Conservation (phyloP, 495 filamentous ascomycete genomes). For the Diplogelasinospora grovesii region DNA sequence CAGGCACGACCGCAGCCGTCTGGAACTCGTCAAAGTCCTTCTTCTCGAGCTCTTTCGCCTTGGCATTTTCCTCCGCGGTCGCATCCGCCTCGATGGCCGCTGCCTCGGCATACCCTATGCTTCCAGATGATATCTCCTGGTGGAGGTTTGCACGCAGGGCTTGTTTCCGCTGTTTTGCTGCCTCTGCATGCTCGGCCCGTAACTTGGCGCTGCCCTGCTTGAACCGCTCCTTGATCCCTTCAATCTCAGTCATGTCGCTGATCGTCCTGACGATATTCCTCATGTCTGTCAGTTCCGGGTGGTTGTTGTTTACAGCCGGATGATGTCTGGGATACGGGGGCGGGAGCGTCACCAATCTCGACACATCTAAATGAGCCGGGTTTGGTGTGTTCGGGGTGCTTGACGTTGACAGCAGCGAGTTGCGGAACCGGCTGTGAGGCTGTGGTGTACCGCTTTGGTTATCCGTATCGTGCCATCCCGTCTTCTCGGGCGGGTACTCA, state of each 20-base stretch:
- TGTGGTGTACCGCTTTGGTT: constrained; percentile 27
- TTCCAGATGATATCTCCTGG: constrained; percentile 63
- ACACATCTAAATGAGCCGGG: constrained; percentile 67
- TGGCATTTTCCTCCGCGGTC: constrained; percentile 55
- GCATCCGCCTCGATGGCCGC: constrained; percentile 64
- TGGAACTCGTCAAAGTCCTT: constrained; percentile 73
- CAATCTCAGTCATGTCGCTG: constrained; percentile 67
- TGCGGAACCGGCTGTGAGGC: constrained; percentile 24
- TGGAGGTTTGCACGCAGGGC: constrained; percentile 56
- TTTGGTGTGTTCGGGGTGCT: constrained; percentile 37
- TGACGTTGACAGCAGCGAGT: constrained; percentile 34
- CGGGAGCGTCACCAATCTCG: constrained; percentile 83
- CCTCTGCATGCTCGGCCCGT: constrained; percentile 36
- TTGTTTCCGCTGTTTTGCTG: constrained; percentile 35
- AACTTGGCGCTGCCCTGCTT: constrained; percentile 34
- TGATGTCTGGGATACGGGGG: constrained; percentile 87
- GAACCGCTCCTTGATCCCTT: constrained; percentile 59
- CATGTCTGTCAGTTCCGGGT: constrained; percentile 76
- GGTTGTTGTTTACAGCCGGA: constrained; percentile 91
- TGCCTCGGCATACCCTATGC: constrained; percentile 72
- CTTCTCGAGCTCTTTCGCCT: constrained; percentile 57
- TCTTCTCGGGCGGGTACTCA: constrained; percentile 82
- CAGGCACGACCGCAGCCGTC: constrained; percentile 63
- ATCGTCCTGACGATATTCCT: constrained; percentile 68
- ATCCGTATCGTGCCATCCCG: constrained; percentile 64